phyloP scores from a whole-genome alignment of 2,329 filamentous ascomycete genomes.

The Endothia cerciana region DNA sequence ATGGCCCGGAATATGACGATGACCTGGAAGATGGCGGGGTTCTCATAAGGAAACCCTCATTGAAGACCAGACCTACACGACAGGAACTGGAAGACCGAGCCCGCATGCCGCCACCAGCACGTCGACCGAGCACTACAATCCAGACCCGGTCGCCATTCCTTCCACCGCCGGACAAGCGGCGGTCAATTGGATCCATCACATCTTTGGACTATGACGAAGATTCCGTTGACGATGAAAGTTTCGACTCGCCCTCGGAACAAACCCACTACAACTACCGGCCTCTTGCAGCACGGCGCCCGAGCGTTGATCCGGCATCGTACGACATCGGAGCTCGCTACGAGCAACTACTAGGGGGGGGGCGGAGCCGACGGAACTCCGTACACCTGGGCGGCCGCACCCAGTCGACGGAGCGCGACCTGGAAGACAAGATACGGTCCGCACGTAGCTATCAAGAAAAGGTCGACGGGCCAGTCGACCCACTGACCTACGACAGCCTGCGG shows the following conservation, averaged over 20 bases:
- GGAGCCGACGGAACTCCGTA: constrained; percentile 44
- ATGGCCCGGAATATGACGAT: constrained; percentile 39
- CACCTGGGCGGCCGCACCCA: constrained; percentile 39
- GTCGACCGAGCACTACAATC: constrained; percentile 42
- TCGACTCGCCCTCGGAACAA: constrained; percentile 43
- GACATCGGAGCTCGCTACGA: constrained; percentile 46
- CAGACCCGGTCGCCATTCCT: constrained; percentile 37
- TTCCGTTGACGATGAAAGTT: constrained; percentile 39
- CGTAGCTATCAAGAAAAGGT: constrained; percentile 56
- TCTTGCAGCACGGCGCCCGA: constrained; percentile 36
- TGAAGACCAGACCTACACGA: constrained; percentile 38
- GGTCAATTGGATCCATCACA: constrained; percentile 34
- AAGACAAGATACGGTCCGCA: constrained; percentile 49
- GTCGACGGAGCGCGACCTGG: constrained; percentile 35
- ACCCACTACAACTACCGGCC: constrained; percentile 38
- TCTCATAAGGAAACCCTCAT: constrained; percentile 48
- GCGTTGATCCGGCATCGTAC: constrained; percentile 43
- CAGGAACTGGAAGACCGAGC: constrained; percentile 50
- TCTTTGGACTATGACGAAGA: constrained; percentile 43
- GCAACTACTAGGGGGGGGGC: constrained; percentile 41
- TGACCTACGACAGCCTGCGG: constrained; percentile 61
- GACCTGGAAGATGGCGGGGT: constrained; percentile 44
- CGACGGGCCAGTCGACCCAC: constrained; percentile 48
- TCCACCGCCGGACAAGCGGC: constrained; percentile 36
- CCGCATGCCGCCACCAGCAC: constrained; percentile 53